Evolutionary conservation across 192 early-diverging fungal species (phyloP).

Genomic region (Haplosporangium gracile): DNA sequence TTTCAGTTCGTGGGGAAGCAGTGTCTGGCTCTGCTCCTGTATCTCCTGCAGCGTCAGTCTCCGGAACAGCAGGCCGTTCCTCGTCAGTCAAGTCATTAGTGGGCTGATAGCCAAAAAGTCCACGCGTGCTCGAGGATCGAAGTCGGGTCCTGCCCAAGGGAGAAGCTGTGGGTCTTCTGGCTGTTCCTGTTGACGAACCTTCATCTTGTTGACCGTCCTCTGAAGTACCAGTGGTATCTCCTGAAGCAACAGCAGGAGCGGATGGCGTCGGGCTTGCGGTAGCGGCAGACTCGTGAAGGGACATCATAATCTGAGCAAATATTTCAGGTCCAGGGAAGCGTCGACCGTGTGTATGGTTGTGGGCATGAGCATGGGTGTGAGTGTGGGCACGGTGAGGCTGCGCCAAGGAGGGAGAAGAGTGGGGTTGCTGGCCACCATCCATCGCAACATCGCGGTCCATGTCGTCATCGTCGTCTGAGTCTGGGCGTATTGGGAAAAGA

Average conservation of each 20-base stretch:
- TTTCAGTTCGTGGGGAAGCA: not conserved
- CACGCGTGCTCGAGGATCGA: slow-evolving; percentile 26
- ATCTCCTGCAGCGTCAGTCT: not conserved
- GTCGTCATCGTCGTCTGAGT: slow-evolving; percentile 40
- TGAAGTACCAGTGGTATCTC: not conserved
- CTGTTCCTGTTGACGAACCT: not conserved
- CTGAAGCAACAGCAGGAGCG: not conserved
- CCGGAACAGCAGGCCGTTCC: not conserved
- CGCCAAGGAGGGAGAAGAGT: not conserved
- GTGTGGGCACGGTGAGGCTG: not conserved
- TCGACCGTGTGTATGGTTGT: not conserved
- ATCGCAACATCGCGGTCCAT: slow-evolving; percentile 16
- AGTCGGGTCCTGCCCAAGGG: slow-evolving; percentile 12
- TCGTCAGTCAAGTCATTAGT: not conserved
- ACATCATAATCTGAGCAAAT: slow-evolving; percentile 30
- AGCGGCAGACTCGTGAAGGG: slow-evolving; percentile 3
- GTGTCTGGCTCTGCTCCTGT: not conserved
- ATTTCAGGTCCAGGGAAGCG: slow-evolving; percentile 9
- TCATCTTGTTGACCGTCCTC: not conserved
- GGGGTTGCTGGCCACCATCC: not conserved
- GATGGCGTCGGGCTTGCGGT: not conserved
- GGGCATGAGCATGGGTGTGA: not conserved
- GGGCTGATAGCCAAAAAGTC: slow-evolving; percentile 35
- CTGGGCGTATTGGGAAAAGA: slow-evolving; percentile 36
- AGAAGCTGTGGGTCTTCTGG: not conserved